These are phyloP conservation scores for Phytopythium oedochilum DNA, from an alignment of 352 stramenopile genomes.

Conservation along the genomic window DNA sequence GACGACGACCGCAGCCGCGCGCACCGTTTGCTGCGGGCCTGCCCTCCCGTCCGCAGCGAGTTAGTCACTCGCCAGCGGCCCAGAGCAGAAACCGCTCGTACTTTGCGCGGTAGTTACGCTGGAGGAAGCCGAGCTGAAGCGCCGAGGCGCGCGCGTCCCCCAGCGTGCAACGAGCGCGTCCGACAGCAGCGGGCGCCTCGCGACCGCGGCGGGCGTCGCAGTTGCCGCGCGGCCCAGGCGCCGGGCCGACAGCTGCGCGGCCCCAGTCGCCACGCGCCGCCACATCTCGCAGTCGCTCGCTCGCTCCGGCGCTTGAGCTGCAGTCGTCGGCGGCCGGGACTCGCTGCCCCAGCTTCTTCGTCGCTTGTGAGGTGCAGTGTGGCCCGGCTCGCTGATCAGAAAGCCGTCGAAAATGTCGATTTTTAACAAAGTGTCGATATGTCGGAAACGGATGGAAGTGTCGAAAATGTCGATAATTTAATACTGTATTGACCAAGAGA, in stretches of 20 bases:
- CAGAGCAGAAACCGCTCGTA: conserved; percentile 3
- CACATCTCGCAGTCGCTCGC: conserved; percentile 1
- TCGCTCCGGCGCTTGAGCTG: not conserved
- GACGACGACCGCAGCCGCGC: conserved; percentile 21
- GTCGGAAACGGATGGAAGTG: no score
- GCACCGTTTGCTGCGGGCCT: conserved; percentile 17
- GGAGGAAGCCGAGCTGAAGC: not conserved
- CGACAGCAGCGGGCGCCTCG: not conserved
- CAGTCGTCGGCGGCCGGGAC: not conserved
- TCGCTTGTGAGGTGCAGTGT: no score
- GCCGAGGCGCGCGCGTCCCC: not conserved
- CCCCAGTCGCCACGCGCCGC: not conserved
- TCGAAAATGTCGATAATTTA: no score
- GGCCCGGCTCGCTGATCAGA: no score
- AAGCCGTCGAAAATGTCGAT: no score
- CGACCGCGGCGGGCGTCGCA: not conserved
- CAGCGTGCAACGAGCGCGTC: not conserved
- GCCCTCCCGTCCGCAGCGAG: conserved; percentile 4
- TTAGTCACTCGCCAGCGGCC: not conserved
- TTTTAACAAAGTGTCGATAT: no score
- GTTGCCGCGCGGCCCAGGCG: not conserved
- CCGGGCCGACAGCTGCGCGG: not conserved
- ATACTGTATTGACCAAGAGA: not conserved
- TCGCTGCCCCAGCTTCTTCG: no score
- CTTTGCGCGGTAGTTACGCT: conserved; percentile 6